Base-by-base conservation (phyloP, 2,329 filamentous ascomycete species). In the Fusarium circinatum region DNA sequence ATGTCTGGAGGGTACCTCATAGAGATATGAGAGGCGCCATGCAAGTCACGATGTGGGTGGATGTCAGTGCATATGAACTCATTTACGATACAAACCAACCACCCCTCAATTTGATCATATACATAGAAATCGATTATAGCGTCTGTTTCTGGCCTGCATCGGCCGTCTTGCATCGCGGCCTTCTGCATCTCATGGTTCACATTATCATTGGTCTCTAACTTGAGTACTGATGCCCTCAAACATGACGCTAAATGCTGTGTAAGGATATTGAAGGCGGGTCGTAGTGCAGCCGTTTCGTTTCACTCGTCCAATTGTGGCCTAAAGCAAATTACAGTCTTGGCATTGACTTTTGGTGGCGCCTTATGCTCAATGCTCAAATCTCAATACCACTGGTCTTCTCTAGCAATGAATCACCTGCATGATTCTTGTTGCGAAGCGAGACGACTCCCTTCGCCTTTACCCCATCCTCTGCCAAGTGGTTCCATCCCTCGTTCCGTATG, bases 31-130 rank as follows among this genome's bases (percentile, higher is more conserved):
- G 49, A 63, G 28, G 26, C 32, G 47, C n/a, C 49, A 70, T 70
- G 71, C 71, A 74, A 48, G 70, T 66, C 68, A 69, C 63, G 62
- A 73, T 67, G 26, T 54, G 39, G 56, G 26, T 39, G 42, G 60
- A 60, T 75, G 62, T 79, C 80, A 75, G 84, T 84, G 83, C 83
- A 83, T 32, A 68, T 51, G 56, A 67, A 57, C 44, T 32, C 26
- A 48, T 65, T 52, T 54, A 30, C n/a, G 38, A 59, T 52, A 30
- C 36, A 48, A 59, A 47, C 39, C 34, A 55, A 41, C 57, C 56
- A 68, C 32, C 32, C 22, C 42, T 48, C 20, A 24, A 49, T 55
- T 64, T 28, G 38, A 42, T 66, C 41, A 63, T 49, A 38, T 30
- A 32, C 26, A 58, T 30, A 34, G 34, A 59, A 52, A 18, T 45